These are phyloP conservation scores for Hymenoscyphus occultus DNA, from an alignment of 2,329 filamentous ascomycete genomes.

Conservation along the genomic window DNA sequence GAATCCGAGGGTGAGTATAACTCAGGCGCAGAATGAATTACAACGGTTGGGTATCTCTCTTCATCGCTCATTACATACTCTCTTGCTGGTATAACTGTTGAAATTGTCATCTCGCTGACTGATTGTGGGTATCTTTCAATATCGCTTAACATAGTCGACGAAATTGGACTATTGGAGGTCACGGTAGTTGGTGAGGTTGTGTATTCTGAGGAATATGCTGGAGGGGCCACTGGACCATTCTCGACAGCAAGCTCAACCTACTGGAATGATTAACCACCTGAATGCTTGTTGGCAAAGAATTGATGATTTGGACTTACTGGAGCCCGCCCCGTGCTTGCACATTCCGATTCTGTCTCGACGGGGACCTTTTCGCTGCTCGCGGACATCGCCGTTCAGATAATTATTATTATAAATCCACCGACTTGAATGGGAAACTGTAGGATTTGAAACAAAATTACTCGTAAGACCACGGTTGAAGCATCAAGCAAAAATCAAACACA, in stretches of 20 bases:
- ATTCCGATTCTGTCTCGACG: not conserved
- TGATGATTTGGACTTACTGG: not conserved
- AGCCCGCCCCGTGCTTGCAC: not conserved
- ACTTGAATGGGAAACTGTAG: not conserved
- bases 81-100: not conserved
- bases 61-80: constrained; percentile 17
- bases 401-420: not conserved
- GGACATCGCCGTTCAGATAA: not conserved
- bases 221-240: not conserved
- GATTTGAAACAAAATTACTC: not conserved
- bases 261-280: not conserved
- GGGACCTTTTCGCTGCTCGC: not conserved
- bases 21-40: constrained; percentile 3
- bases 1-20: not conserved
- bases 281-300: not conserved
- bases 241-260: not conserved
- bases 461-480: not conserved
- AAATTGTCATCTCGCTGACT: not conserved
- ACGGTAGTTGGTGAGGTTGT: not conserved
- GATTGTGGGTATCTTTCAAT: constrained; percentile 1
- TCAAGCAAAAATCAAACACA: constrained; percentile 3
- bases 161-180: not conserved
- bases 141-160: not conserved
- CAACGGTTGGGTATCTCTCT: constrained; percentile 15
- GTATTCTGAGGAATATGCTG: not conserved